These are phyloP conservation scores for Tetrahymena borealis DNA, from an alignment of 73 alveolate genomes.

Conservation along the genomic window DNA sequence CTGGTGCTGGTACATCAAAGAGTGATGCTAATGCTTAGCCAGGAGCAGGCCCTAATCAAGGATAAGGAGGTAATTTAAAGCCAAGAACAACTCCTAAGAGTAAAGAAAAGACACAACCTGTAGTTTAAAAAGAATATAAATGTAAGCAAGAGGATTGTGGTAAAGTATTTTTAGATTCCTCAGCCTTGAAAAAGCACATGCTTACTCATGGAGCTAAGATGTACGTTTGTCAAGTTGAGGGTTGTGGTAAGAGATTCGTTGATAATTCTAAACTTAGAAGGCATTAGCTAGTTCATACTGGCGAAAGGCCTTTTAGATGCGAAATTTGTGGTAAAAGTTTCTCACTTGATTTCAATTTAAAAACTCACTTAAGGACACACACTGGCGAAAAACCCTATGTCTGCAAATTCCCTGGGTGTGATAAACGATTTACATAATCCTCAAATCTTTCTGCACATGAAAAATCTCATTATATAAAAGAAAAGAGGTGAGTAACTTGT, in stretches of 20 bases:
- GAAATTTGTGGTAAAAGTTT: constrained; percentile 91
- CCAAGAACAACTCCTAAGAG: neutral
- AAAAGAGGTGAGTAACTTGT: neutral
- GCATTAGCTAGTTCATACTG: constrained; percentile 91
- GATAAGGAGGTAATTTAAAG: neutral
- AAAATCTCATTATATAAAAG: constrained; percentile 41
- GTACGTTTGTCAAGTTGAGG: constrained; percentile 84
- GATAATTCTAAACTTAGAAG: constrained; percentile 87
- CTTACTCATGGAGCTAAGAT: constrained; percentile 82
- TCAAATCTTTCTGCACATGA: constrained; percentile 71
- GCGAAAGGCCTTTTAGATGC: constrained; percentile 92
- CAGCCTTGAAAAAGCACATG: constrained; percentile 79
- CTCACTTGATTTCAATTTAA: constrained; percentile 85
- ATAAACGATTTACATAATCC: constrained; percentile 66
- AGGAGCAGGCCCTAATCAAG: neutral
- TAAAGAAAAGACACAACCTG: neutral
- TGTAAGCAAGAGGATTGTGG: constrained; percentile 89
- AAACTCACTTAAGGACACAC: constrained; percentile 89
- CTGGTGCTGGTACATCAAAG: neutral
- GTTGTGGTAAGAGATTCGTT: constrained; percentile 87
- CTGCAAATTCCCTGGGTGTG: constrained; percentile 70
- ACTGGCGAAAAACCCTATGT: constrained; percentile 95
- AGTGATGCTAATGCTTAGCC: neutral
- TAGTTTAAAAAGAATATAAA: constrained; percentile 56
- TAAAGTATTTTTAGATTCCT: constrained; percentile 76